A percentile compares a stretch with the other conserved stretches of the same genome.
Conservation (phyloP, 73 alveolate genomes). For the Durusdinium trenchii region DNA sequence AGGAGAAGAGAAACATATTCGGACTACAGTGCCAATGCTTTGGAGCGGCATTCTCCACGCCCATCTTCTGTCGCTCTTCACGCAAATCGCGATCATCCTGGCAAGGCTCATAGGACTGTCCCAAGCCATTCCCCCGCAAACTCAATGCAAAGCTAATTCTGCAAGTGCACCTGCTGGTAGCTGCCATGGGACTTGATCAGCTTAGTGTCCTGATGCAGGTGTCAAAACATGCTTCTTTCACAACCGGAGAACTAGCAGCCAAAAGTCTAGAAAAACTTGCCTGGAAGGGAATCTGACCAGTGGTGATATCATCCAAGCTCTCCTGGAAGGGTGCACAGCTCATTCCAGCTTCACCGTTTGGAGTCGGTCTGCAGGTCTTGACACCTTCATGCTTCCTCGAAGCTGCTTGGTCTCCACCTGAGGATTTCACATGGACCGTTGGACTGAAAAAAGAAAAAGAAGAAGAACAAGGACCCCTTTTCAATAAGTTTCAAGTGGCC, state of each 20-base stretch:
- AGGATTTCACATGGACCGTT: too few species aligned
- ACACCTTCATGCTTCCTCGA: slow-evolving; percentile 88
- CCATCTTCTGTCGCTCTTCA: slow-evolving; percentile 95
- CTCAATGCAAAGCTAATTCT: too few species aligned
- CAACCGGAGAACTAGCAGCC: background rate
- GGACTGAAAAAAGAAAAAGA: too few species aligned
- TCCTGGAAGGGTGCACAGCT: too few species aligned
- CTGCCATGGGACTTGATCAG: slow-evolving; percentile 94
- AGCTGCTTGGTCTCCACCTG: slow-evolving; percentile 92
- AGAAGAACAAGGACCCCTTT: too few species aligned
- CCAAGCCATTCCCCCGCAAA: background rate
- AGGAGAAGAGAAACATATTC: too few species aligned
- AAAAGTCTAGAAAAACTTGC: too few species aligned
- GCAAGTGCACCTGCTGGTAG: slow-evolving; percentile 76
- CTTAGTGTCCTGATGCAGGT: slow-evolving; percentile 55
- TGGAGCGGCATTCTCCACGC: slow-evolving; percentile 64
- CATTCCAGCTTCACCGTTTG: background rate
- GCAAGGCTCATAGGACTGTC: background rate
- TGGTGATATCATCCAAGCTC: slow-evolving; percentile 89
- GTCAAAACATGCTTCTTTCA: background rate
- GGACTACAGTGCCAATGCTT: too few species aligned
- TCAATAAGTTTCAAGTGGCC: too few species aligned
- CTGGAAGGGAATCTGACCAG: slow-evolving; percentile 95
- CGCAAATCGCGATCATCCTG: slow-evolving; percentile 92
- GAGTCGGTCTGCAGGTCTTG: too few species aligned